Base-by-base conservation (phyloP, 2,329 filamentous ascomycete species). In the Colletotrichum echinochloae region DNA sequence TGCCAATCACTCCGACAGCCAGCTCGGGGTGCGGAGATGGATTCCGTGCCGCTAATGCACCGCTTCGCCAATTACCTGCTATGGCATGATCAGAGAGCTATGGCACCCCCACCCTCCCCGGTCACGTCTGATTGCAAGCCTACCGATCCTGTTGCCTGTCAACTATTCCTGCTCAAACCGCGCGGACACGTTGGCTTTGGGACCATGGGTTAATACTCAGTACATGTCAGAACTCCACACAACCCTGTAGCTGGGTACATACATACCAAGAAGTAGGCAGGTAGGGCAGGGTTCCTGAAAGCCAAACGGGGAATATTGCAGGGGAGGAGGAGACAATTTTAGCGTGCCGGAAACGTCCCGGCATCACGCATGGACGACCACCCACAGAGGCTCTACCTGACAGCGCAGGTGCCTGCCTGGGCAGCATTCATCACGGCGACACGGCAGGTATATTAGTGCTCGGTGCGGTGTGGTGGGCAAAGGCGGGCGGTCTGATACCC, bases 271-370 rank as follows among this genome's bases (percentile, higher is more conserved):
- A n/a, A n/a, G n/a, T 12, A 51, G 46, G 12, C 20, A 44, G 65
- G 56, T 12, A 44, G 41, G 18, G 39, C 52, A 64, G 65, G 37
- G 46, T 41, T 65, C 46, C 57, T 48, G n/a, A 46, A 52, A 68
- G 65, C 63, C 64, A 69, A 64, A 71, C 65, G 59, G 59, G 59
- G 69, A 68, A 69, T 65, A 54, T 56, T 63, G 41, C 57, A n/a
- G 23, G 37, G 2, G 35, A 37, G 44, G n/a, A n/a, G 35, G 39
- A 23, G 48, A 55, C 55, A 66, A 60, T 41, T 39, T 39, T 66
- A 66, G 48, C 48, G 55, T 39, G 51, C 48, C 63, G 64, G 63
- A 28, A 16, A 12, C 56, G 57, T 62, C n/a, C 52, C 44, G 52
- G 37, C 28, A 28, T 37, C 26, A 44, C 7, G 18, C 26, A 51